Base-by-base conservation (phyloP, 345 rosid species). In the Cardiospermum halicacabum region DNA sequence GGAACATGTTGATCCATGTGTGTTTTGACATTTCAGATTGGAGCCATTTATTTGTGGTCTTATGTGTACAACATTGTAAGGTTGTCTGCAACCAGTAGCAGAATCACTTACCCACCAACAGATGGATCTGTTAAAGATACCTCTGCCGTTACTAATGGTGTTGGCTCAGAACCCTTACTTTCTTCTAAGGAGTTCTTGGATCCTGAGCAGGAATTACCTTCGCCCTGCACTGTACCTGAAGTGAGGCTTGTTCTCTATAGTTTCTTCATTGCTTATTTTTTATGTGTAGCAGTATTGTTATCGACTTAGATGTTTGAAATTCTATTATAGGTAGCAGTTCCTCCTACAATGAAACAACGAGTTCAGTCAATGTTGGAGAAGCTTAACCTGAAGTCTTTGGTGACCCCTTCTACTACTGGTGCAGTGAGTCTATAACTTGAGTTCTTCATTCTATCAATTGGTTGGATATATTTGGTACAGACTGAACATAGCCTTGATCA, bases 11-110 rank as follows among this genome's bases (percentile, higher is more conserved):
- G 34, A 32, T 45, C 55, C 10, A 25, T 71, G 19, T 26, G 27
- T 30, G 15, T 43, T 64, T 26, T 64, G 5, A 32, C 30, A 19
- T 64, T 57, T 60, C 58, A 88, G 91, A 31, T 83, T 58, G 95
- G 91, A 67, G 91, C 87, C 45, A 69, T 88, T 45, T 83, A 65
- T 69, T 61, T 81, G 49, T 88, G 91, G 91, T 64, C 88, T 64
- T 85, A 79, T 34, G 82, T 81, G 22, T 85, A 77, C 74, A 68
- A 69, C 62, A 71, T 85, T 50, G 77, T 85, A 77, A 50, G 89
- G 60, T 27, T 78, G 42, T 74, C 75, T 53, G 75, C 86, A 27
- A 31, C 40, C 30, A 30, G 30, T 11, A 43, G 59, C 4, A 54
- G 55, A 16, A 61, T 19, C 45, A 48, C 36, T 18, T 61, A 64